Evolutionary conservation across 2,329 filamentous ascomycete species (phyloP).

Genomic region (Sordariomycetes sp.): DNA sequence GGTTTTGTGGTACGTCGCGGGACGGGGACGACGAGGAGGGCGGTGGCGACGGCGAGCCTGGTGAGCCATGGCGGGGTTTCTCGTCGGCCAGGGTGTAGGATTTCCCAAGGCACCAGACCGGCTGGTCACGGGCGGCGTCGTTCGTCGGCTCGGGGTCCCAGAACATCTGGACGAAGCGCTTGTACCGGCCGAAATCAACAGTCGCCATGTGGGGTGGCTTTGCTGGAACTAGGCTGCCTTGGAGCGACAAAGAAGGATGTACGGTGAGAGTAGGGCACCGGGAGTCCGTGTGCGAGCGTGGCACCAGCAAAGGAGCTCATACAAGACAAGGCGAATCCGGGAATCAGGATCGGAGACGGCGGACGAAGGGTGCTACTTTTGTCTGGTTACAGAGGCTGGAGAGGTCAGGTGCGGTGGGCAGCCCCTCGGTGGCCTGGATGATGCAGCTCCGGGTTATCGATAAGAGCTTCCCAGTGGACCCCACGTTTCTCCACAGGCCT

Average conservation of each 20-base stretch:
- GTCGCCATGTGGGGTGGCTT: constrained; percentile 27
- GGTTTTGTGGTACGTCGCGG: not conserved
- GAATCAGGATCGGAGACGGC: not conserved
- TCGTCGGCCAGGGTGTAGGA: constrained; percentile 31
- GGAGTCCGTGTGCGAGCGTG: not conserved
- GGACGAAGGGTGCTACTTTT: not conserved
- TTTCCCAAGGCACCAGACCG: constrained; percentile 73
- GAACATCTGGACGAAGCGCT: constrained; percentile 79
- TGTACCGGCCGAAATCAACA: constrained; percentile 64
- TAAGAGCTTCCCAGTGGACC: not conserved
- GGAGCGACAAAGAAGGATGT: not conserved
- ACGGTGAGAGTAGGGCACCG: not conserved
- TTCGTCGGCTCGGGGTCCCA: constrained; percentile 87
- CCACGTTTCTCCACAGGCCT: not conserved
- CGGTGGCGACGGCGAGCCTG: not conserved
- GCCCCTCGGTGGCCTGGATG: not conserved
- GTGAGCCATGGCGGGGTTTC: not conserved
- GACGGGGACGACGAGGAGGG: not conserved
- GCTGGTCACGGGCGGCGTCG: constrained; percentile 52
- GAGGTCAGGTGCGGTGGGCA: not conserved
- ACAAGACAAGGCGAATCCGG: not conserved
- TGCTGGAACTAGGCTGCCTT: not conserved
- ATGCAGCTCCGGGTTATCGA: not conserved
- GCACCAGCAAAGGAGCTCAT: not conserved
- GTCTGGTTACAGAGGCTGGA: constrained; percentile 2